Percentiles rank a stretch among this genome's conserved stretches.
phyloP scores from a whole-genome alignment of 331 rosid species.

The Arachis monticola region DNA sequence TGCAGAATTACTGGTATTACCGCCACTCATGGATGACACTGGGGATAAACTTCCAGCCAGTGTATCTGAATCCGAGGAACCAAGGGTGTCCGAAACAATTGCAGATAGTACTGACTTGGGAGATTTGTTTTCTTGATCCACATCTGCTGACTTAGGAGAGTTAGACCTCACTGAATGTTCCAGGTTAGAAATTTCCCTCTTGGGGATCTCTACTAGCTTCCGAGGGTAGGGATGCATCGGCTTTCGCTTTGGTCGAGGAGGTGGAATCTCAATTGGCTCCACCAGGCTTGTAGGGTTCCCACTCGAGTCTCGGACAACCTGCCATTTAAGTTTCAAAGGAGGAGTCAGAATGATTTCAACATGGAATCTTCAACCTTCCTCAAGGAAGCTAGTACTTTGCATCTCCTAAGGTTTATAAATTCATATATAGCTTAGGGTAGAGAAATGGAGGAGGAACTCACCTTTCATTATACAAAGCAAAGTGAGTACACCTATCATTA shows the following conservation, averaged over 20 bases:
- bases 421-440: slow-evolving; percentile 3
- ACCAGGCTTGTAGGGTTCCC: slow-evolving; percentile 43
- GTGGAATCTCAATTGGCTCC: slow-evolving; percentile 79
- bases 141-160: slow-evolving; percentile 56
- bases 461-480: no score
- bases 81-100: slow-evolving; percentile 53
- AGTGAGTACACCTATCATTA: no score
- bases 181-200: slow-evolving; percentile 34
- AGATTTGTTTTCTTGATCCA: slow-evolving; percentile 67
- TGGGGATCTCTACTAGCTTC: slow-evolving; percentile 51
- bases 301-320: slow-evolving; percentile 60
- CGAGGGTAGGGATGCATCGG: slow-evolving; percentile 93
- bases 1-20: slow-evolving; percentile 31
- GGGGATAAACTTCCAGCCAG: slow-evolving; percentile 64
- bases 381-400: slow-evolving; percentile 39
- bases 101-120: slow-evolving; percentile 71
- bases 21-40: slow-evolving; percentile 55
- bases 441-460: no score
- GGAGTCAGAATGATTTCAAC: slow-evolving; percentile 31
- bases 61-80: slow-evolving; percentile 55
- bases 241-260: slow-evolving; percentile 85
- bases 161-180: slow-evolving; percentile 51
- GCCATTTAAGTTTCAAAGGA: slow-evolving; percentile 23
- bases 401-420: slow-evolving; percentile 27
- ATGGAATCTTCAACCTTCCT: slow-evolving; percentile 19